Percentiles rank a stretch among this genome's conserved stretches.
Conservation (phyloP, 306 rosid genomes). For the Medicago arabica region DNA sequence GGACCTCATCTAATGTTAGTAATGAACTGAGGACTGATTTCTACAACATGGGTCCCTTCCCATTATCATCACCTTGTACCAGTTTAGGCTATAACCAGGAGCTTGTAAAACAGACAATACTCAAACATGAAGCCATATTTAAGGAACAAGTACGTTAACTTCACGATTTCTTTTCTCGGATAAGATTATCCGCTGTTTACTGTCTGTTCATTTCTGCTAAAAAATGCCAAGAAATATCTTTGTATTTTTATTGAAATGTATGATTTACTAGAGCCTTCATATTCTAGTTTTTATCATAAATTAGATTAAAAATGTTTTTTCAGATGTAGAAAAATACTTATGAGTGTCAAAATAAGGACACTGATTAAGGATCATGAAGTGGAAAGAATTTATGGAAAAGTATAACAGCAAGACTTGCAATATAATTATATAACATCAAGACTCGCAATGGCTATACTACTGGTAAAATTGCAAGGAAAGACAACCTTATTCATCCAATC, state of each 20-base stretch:
- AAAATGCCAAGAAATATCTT: background rate
- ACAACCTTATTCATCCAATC: constrained; percentile 13
- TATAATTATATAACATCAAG: too few species aligned
- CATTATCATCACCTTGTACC: constrained; percentile 39
- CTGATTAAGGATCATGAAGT: too few species aligned
- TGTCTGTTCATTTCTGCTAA: constrained; percentile 25
- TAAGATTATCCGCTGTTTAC: constrained; percentile 1
- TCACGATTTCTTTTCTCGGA: constrained; percentile 5
- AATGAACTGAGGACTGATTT: constrained; percentile 34
- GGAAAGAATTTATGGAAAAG: too few species aligned
- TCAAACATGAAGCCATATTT: constrained; percentile 66
- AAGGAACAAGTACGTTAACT: constrained; percentile 67
- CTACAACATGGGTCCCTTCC: constrained; percentile 41
- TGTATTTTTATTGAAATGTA: constrained; percentile 7
- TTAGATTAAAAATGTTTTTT: background rate
- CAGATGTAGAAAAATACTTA: background rate
- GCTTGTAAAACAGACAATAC: constrained; percentile 64
- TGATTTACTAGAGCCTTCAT: constrained; percentile 20
- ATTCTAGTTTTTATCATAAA: background rate
- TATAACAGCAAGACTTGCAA: too few species aligned
- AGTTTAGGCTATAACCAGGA: constrained; percentile 52
- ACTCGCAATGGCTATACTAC: background rate
- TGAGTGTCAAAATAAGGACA: too few species aligned
- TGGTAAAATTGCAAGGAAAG: too few species aligned
- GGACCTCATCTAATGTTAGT: constrained; percentile 45